Conservation (phyloP, 2,329 filamentous ascomycete genomes). For the Fusarium phyllophilum region DNA sequence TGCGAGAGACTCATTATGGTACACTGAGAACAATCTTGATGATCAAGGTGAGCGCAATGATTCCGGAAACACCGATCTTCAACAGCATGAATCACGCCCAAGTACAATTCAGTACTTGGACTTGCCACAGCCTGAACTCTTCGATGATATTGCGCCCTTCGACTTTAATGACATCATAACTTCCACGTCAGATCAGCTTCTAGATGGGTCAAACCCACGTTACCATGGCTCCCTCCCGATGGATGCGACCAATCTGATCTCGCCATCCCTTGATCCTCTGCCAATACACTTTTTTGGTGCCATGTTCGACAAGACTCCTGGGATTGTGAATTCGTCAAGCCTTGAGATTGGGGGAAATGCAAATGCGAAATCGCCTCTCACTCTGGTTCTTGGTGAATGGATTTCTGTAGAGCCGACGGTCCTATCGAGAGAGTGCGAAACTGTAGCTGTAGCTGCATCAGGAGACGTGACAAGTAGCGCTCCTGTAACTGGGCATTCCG, state of each 20-base stretch:
- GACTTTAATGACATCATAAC: neutral
- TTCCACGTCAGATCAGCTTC: neutral
- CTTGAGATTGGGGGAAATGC: neutral
- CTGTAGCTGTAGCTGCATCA: neutral
- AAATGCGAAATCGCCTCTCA: neutral
- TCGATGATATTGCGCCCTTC: neutral
- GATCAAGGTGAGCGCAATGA: neutral
- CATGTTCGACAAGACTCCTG: neutral
- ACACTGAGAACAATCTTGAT: neutral
- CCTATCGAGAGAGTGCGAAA: neutral
- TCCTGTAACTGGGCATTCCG: neutral
- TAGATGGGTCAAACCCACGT: neutral
- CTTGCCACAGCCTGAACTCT: neutral
- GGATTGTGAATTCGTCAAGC: neutral
- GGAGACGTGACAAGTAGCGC: neutral
- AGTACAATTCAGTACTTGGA: neutral
- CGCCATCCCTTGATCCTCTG: neutral
- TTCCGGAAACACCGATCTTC: neutral
- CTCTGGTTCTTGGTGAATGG: neutral
- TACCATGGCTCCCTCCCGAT: neutral
- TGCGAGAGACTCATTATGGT: neutral
- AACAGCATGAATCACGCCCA: neutral
- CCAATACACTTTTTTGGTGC: neutral
- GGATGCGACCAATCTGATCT: neutral
- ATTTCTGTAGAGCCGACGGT: neutral